These are phyloP conservation scores for Dacryopinax spathularia DNA, from an alignment of 768 basidiomycete genomes.

Conservation along the genomic window DNA sequence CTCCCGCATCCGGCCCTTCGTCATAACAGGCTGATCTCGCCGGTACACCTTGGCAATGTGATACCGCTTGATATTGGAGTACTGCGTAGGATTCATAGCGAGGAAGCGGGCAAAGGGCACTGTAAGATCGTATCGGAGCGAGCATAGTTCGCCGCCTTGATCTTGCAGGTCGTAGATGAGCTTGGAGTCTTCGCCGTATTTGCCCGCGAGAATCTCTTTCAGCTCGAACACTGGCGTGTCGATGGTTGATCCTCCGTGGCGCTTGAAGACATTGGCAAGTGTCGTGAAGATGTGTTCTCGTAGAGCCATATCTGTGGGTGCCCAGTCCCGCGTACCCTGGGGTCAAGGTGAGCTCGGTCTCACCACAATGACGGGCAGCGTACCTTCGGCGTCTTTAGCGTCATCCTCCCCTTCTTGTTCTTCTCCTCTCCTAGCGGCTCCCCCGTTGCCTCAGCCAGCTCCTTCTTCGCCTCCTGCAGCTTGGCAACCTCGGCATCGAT, in stretches of 20 bases:
- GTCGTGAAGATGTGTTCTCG: constrained; percentile 79
- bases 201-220: constrained; percentile 87
- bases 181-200: constrained; percentile 95
- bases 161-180: constrained; percentile 96
- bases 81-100: constrained; percentile 77
- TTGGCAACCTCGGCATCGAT: constrained; percentile 53
- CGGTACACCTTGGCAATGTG: constrained; percentile 99
- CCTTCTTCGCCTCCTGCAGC: constrained; percentile 26
- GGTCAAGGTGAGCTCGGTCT: constrained; percentile 14
- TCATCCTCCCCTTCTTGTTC: constrained; percentile 54
- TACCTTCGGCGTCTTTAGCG: constrained; percentile 91
- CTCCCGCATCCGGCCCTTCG: constrained; percentile 95
- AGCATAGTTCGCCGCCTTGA: constrained; percentile 93
- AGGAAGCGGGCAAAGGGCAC: constrained; percentile 88
- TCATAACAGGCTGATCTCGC: constrained; percentile 91
- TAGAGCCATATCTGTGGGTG: constrained; percentile 81
- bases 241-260: constrained; percentile 79
- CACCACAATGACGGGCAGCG: constrained; percentile 1
- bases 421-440: constrained; percentile 29
- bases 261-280: constrained; percentile 75
- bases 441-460: constrained; percentile 27
- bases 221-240: constrained; percentile 98
- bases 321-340: constrained; percentile 90
- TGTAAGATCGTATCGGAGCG: constrained; percentile 89
- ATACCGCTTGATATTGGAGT: constrained; percentile 68